phyloP scores from a whole-genome alignment of 768 basidiomycete genomes.

The Candolleomyces aberdarensis region DNA sequence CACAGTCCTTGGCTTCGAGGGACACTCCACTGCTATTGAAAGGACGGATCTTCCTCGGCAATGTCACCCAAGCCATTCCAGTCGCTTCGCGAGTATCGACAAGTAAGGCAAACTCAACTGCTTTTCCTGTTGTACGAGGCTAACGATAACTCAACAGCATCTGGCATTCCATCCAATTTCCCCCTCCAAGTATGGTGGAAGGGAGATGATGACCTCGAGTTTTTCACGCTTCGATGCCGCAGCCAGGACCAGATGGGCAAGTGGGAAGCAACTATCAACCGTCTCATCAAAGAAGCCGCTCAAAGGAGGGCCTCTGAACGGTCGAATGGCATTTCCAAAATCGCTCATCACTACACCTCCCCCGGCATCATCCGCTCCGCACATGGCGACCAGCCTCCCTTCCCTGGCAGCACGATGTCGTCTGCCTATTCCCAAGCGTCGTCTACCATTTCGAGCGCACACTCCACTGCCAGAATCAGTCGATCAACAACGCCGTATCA shows the following conservation, averaged over 20 bases:
- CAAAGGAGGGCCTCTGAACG: slow-evolving; percentile 68
- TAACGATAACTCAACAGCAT: slow-evolving; percentile 30
- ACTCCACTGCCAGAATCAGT: slow-evolving; percentile 26
- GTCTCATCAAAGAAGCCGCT: slow-evolving; percentile 78
- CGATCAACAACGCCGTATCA: slow-evolving; percentile 18
- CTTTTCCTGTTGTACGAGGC: neutral
- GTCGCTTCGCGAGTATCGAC: slow-evolving; percentile 52
- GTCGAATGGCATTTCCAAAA: slow-evolving; percentile 42
- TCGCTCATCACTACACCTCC: slow-evolving; percentile 24
- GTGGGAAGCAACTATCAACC: slow-evolving; percentile 89
- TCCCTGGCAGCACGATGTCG: slow-evolving; percentile 43
- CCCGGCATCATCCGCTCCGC: neutral
- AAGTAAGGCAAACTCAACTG: slow-evolving; percentile 35
- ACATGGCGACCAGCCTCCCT: neutral
- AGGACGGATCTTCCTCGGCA: slow-evolving; percentile 95
- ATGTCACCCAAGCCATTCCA: slow-evolving; percentile 81
- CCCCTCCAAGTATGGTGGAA: slow-evolving; percentile 93
- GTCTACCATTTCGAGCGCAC: slow-evolving; percentile 11
- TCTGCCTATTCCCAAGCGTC: slow-evolving; percentile 32
- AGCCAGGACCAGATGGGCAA: slow-evolving; percentile 89
- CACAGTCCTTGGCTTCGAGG: slow-evolving; percentile 58
- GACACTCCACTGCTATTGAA: slow-evolving; percentile 85
- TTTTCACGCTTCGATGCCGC: slow-evolving; percentile 90
- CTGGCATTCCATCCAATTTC: slow-evolving; percentile 55
- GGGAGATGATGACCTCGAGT: slow-evolving; percentile 90